Evolutionary conservation across 345 rosid genomes (phyloP), one percentile per base, ranked within the genome.

Genomic region (Lagerstroemia speciosa): DNA sequence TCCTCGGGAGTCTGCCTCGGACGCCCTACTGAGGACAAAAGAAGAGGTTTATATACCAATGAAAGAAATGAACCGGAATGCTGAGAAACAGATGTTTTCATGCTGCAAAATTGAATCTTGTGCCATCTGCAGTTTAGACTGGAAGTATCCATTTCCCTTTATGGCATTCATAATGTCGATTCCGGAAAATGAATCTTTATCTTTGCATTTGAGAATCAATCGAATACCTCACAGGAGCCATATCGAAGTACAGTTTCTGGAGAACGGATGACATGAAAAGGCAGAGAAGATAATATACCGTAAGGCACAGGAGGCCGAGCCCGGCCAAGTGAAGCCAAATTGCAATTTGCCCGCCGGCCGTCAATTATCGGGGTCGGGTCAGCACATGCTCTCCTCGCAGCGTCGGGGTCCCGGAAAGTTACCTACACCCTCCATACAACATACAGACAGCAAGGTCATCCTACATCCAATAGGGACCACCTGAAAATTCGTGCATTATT

Each of bases 331-430:
- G 97, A 91, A 72, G 99, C 99, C 73, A 94, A 83, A 88, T 94
- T 94, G 75, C 99, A 94, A 68, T 94, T 94, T 1, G 99, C 96
- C 4, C 95, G 87, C 74, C 99, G 82, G 52, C 99, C 99, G 70
- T 94, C 98, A 65, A 94, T 91, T 45, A 89, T 53, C 11, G 99
- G 99, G 64, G 85, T 75, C 61, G 91, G 92, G 71, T 94, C 93
- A 48, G 65, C 89, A 78, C 99, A 94, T 55, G 99, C 99, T 77
- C 90, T 88, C 85, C 88, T 83, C 62, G 99, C 99, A 75, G 93
- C 88, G 76, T 91, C 99, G 19, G 95, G 92, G 73, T 94, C 98
- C 82, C 93, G 86, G 81, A 89, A 94, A 76, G 97, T 94, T 77
- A 94, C 99, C 99, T 93, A 81, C 74, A 81, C 60, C 91, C 90